phyloP scores from a whole-genome alignment of 176 grass and related monocot species.

The Avena insularis region DNA sequence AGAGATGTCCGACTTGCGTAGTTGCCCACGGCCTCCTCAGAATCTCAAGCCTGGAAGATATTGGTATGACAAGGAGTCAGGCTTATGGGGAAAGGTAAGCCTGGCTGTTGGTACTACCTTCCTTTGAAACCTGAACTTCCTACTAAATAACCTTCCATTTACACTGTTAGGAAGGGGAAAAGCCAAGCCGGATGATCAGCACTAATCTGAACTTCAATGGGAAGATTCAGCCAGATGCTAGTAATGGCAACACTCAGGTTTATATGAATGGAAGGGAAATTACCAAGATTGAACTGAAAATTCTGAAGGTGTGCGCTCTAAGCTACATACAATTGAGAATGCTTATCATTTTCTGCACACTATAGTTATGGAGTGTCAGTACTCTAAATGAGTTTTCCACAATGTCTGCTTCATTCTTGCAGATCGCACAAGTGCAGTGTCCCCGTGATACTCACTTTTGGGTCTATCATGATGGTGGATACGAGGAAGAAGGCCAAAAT shows the following conservation, averaged over 20 bases:
- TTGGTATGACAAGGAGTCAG: slow-evolving; percentile 99
- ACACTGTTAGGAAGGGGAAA: slow-evolving; percentile 76
- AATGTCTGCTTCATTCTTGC: slow-evolving; percentile 19
- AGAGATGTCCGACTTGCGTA: slow-evolving; percentile 81
- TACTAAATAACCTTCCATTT: slow-evolving; percentile 16
- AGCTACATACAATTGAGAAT: not conserved
- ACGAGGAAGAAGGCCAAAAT: slow-evolving; percentile 99
- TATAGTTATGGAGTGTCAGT: not conserved
- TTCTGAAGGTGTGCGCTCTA: slow-evolving; percentile 59
- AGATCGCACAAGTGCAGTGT: slow-evolving; percentile 91
- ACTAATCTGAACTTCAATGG: slow-evolving; percentile 85
- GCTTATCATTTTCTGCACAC: slow-evolving; percentile 5
- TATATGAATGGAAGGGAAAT: slow-evolving; percentile 95
- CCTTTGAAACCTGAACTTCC: not conserved
- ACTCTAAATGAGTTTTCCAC: not conserved
- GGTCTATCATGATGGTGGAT: slow-evolving; percentile 93
- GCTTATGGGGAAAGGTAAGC: slow-evolving; percentile 89
- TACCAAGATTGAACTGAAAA: slow-evolving; percentile 75
- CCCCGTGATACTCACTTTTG: slow-evolving; percentile 97
- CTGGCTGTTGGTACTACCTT: not conserved
- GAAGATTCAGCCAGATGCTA: slow-evolving; percentile 77
- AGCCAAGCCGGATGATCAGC: slow-evolving; percentile 71
- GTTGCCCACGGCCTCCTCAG: slow-evolving; percentile 74
- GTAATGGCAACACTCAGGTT: slow-evolving; percentile 88
- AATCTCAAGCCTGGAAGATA: slow-evolving; percentile 95